Evolutionary conservation across 768 basidiomycete species (phyloP), one percentile per base, ranked within the genome.

Genomic region (Astraeus odoratus): DNA sequence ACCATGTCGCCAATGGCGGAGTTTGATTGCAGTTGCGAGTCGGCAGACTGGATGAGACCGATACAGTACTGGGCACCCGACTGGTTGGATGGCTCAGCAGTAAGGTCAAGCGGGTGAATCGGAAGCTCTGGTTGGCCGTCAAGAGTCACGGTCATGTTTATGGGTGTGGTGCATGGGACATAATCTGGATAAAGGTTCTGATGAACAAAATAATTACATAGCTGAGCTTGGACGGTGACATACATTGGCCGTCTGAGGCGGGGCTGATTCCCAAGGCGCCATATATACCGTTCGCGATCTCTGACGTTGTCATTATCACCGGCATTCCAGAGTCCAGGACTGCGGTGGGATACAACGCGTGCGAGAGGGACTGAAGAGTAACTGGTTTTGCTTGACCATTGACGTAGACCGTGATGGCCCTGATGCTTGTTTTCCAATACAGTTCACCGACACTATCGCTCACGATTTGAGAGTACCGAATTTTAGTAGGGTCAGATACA

Each of bases 281-380:
- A 47, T 89, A 90, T 16, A 89, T 83, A 5, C 72, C 86, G 51
- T 90, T 82, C 13, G 86, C 83, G 16, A 90, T 68, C 3, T 54
- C 43, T 4, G 67, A 63, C 0, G 80, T 77, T 5, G 84, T 75
- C 1, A 90, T 58, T 40, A 90, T 87, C 12, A 73, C 46, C 0
- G 86, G 83, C 0, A 79, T 71, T 0, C 87, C 87, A 0, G 81
- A 77, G 58, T 90, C 87, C 26, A 89, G 56, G n/a, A 86, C 72
- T 4, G 83, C 86, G 35, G 71, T 76, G 0, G 84, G 86, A 31
- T 64, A 73, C 19, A 58, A 60, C 3, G 58, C 52, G 18, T 66
- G 79, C 0, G 63, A 68, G 1, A 59, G 57, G 1, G 72, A 67
- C 1, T 71, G 70, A 0, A 87, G 47, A 0, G 57, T 31, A 2